Evolutionary conservation across 2,329 filamentous ascomycete species (phyloP).

Genomic region (Hypomyces perniciosus): DNA sequence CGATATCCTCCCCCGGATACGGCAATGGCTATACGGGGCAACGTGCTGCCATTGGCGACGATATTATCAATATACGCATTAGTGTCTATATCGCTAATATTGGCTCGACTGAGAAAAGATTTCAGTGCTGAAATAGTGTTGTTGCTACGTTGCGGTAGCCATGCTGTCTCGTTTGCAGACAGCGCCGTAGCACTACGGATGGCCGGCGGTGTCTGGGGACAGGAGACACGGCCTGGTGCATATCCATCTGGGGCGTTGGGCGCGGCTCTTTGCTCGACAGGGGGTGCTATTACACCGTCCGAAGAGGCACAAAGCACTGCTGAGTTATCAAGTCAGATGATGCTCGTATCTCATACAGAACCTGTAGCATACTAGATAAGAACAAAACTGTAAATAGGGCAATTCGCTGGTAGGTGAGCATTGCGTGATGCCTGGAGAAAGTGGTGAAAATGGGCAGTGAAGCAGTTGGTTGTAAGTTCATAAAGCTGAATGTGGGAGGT

Average conservation of each 20-base stretch:
- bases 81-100: slow-evolving; percentile 15
- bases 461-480: too few species aligned
- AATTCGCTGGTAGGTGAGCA: too few species aligned
- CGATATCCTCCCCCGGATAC: slow-evolving; percentile 74
- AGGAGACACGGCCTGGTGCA: slow-evolving; percentile 14
- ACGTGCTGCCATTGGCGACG: slow-evolving; percentile 8
- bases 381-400: too few species aligned
- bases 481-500: too few species aligned
- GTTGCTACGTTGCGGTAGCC: slow-evolving; percentile 14
- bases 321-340: too few species aligned
- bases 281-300: neutral
- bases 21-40: slow-evolving; percentile 59
- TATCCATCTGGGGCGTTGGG: slow-evolving; percentile 13
- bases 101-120: slow-evolving; percentile 13
- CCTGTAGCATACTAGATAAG: too few species aligned
- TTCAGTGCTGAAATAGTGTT: slow-evolving; percentile 15
- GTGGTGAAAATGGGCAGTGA: too few species aligned
- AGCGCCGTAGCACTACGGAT: slow-evolving; percentile 15
- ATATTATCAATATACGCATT: slow-evolving; percentile 14
- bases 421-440: too few species aligned
- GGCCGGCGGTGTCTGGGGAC: slow-evolving; percentile 12
- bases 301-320: too few species aligned
- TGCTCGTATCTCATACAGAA: too few species aligned
- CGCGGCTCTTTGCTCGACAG: neutral
- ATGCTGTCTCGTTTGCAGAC: slow-evolving; percentile 16